Evolutionary conservation across 2,329 filamentous ascomycete genomes (phyloP).

Genomic region (Aspergillus luchuensis): DNA sequence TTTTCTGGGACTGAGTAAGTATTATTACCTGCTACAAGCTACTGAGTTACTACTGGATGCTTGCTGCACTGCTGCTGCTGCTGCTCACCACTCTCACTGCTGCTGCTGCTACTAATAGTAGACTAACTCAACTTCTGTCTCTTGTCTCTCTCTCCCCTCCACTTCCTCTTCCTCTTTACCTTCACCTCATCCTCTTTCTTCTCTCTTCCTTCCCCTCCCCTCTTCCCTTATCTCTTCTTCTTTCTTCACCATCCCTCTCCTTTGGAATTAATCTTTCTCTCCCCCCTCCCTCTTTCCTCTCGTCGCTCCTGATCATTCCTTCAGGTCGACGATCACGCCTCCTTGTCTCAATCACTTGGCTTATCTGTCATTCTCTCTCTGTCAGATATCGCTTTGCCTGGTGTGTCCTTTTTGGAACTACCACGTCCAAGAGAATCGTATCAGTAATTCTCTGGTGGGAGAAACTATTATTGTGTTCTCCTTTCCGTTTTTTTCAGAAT

Average conservation of each 20-base stretch:
- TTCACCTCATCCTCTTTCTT: conserved; percentile 13
- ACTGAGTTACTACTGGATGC: not conserved
- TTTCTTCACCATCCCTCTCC: conserved; percentile 25
- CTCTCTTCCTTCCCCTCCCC: conserved; percentile 11
- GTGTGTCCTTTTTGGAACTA: conserved; percentile 2
- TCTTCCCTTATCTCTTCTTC: conserved; percentile 23
- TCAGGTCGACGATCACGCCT: conserved; percentile 33
- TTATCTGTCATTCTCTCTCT: conserved; percentile 35
- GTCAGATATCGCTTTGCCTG: conserved; percentile 21
- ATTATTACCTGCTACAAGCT: conserved; percentile 5
- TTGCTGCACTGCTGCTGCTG: not conserved
- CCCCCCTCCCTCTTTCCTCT: conserved; percentile 31
- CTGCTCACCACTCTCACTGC: not conserved
- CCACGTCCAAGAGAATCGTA: not conserved
- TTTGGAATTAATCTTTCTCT: conserved; percentile 20
- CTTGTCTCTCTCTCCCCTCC: not conserved
- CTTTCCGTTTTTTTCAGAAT: not conserved
- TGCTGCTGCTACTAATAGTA: conserved; percentile 1
- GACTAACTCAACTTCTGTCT: conserved; percentile 13
- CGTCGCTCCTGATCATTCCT: conserved; percentile 48
- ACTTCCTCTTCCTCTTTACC: not conserved
- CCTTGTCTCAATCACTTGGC: conserved; percentile 31
- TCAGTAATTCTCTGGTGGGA: not conserved
- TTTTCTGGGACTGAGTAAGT: not conserved
- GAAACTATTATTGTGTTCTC: conserved; percentile 1